Base-by-base conservation (phyloP, 192 early-diverging fungal genomes). In the Backusella luteola region DNA sequence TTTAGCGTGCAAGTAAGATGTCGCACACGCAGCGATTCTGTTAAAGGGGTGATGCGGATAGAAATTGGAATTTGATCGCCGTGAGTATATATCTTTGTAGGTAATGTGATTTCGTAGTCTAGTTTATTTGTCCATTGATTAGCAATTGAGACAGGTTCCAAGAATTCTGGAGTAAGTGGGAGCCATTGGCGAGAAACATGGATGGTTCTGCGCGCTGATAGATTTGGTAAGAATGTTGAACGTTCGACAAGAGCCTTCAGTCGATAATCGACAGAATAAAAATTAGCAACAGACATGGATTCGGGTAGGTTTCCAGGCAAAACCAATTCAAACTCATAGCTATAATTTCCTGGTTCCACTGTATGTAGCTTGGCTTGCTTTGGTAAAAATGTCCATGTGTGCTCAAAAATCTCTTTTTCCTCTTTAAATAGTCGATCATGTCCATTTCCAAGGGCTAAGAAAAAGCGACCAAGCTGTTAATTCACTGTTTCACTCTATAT, bases 301-400 rank as follows among this genome's bases (percentile, higher is more conserved):
- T 91, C 90, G 5, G 90, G 90, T 52, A 90, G 76, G 34, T 87
- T 72, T 9, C 90, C 90, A 7, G 84, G 80, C 2, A 91, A n/a
- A 11, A 83, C 73, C 38, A 90, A 29, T 59, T 90, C 89, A 67
- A 91, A 91, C 34, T 78, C 76, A 81, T 80, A 90, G 32, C 46
- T 76, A 56, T 86, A 75, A 53, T 66, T 78, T 35, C 77, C 76
- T 5, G 82, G 73, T 2, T 74, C 63, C 52, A 87, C 76, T 26
- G 69, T 46, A 42, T 83, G 70, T 6, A 79, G 46, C 35, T 83
- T 80, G 26, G 78, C 77, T 68, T 84, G 80, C 21, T 78, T 41
- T 36, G 80, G 76, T 19, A 88, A 79, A 75, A 89, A 91, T 19
- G 26, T 8, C 88, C 88, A 90, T 34, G 83, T 67, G 39, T 90